These are phyloP conservation scores for Paraphoma sp. DNA, from an alignment of 2,329 filamentous ascomycete genomes.

Conservation along the genomic window DNA sequence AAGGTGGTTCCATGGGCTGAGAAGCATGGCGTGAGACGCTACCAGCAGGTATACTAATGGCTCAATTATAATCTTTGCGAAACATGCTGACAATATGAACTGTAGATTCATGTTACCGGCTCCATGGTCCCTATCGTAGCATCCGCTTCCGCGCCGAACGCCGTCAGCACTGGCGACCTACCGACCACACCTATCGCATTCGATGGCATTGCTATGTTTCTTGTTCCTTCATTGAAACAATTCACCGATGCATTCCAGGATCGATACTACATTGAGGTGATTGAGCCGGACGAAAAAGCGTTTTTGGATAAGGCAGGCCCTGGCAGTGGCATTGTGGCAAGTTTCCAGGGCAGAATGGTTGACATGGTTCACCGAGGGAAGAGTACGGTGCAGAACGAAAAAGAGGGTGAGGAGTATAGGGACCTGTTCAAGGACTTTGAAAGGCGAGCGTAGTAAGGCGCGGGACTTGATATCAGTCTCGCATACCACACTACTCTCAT, in stretches of 20 bases:
- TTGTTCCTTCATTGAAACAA: conserved; percentile 31
- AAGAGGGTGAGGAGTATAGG: background rate
- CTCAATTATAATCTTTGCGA: background rate
- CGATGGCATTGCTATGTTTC: conserved; percentile 43
- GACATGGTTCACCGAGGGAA: conserved; percentile 4
- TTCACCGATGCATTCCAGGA: conserved; percentile 38
- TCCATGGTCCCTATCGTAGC: conserved; percentile 17
- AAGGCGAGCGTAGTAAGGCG: background rate
- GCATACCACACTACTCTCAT: no score
- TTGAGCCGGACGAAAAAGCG: conserved; percentile 36
- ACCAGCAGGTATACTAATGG: conserved; percentile 36
- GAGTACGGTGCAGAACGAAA: background rate
- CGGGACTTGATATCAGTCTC: no score
- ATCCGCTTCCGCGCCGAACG: conserved; percentile 26
- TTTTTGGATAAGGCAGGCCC: conserved; percentile 39
- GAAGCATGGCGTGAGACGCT: conserved; percentile 43
- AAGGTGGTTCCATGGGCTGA: conserved; percentile 45
- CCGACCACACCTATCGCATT: conserved; percentile 26
- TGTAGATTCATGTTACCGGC: conserved; percentile 22
- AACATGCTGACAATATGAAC: background rate
- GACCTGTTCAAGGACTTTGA: background rate
- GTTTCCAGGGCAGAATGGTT: conserved; percentile 17
- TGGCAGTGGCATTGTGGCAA: conserved; percentile 18
- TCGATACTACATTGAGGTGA: conserved; percentile 39
- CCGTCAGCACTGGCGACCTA: conserved; percentile 7